Percentiles rank a stretch among this genome's conserved stretches.
These are phyloP conservation scores for Polymyxa betae DNA, from an alignment of 208 protist genomes.

Conservation along the genomic window DNA sequence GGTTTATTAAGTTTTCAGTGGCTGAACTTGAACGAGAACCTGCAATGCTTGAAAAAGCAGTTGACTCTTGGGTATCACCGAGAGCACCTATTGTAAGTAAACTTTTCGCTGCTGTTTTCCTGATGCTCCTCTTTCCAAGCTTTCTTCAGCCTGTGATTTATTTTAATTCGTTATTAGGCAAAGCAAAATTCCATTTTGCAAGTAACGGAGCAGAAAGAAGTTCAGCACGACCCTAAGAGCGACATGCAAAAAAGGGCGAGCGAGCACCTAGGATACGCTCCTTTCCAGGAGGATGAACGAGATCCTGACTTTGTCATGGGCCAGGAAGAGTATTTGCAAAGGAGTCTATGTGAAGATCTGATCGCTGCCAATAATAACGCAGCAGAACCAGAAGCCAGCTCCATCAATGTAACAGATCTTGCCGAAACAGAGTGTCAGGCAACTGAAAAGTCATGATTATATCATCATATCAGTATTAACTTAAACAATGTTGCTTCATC, in stretches of 20 bases:
- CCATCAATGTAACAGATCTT: too few species aligned
- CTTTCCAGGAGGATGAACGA: slow-evolving; percentile 35
- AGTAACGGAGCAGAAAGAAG: background rate
- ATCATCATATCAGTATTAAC: too few species aligned
- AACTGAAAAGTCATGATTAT: too few species aligned
- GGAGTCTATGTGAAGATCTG: slow-evolving; percentile 41
- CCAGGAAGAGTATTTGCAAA: background rate
- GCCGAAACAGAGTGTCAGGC: too few species aligned
- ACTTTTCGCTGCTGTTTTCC: background rate
- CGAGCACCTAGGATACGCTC: slow-evolving; percentile 23
- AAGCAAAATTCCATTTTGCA: background rate
- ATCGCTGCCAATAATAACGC: too few species aligned
- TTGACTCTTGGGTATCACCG: background rate
- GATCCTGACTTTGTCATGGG: slow-evolving; percentile 41
- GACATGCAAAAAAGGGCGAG: background rate
- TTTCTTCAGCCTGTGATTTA: too few species aligned
- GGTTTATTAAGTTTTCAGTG: background rate
- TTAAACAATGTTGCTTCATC: too few species aligned
- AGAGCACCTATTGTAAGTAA: background rate
- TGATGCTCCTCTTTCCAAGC: too few species aligned
- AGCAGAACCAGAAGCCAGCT: too few species aligned
- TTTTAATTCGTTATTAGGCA: slow-evolving; percentile 5
- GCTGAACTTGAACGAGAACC: background rate
- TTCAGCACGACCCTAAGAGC: background rate
- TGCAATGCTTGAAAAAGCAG: slow-evolving; percentile 6